Evolutionary conservation across 2,329 filamentous ascomycete genomes (phyloP).

Genomic region (Cladosporium sp.): DNA sequence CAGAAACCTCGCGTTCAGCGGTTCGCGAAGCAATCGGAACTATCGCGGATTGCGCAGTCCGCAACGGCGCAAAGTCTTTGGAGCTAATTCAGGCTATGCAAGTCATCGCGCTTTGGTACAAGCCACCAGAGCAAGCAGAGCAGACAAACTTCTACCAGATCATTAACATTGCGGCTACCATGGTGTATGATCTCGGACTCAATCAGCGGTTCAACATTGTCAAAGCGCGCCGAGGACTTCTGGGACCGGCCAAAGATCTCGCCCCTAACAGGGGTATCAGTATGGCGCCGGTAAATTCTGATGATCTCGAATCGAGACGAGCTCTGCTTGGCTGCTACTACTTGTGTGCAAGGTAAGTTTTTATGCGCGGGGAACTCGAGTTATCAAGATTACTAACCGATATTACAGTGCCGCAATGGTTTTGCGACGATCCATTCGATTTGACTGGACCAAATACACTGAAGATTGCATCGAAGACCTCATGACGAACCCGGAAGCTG

Average conservation of each 20-base stretch:
- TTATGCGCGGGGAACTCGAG: not conserved
- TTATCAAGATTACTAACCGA: conserved; percentile 16
- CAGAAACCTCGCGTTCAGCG: conserved; percentile 61
- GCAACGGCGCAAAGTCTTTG: conserved; percentile 76
- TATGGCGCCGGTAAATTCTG: conserved; percentile 43
- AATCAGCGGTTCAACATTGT: conserved; percentile 55
- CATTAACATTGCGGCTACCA: conserved; percentile 75
- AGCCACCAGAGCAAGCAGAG: conserved; percentile 77
- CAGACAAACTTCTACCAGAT: conserved; percentile 90
- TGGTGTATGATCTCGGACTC: conserved; percentile 82
- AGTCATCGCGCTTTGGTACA: conserved; percentile 79
- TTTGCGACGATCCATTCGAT: conserved; percentile 57
- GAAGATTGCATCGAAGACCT: conserved; percentile 62
- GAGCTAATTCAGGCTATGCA: conserved; percentile 80
- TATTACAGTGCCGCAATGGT: conserved; percentile 56
- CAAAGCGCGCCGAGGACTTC: conserved; percentile 36
- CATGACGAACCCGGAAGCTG: conserved; percentile 56
- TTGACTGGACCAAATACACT: conserved; percentile 64
- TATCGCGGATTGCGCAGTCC: conserved; percentile 72
- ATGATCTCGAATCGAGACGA: conserved; percentile 58
- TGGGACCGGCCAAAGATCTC: conserved; percentile 36
- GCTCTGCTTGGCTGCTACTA: conserved; percentile 65
- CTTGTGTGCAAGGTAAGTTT: conserved; percentile 53
- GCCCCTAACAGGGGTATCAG: conserved; percentile 28
- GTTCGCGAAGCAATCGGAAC: conserved; percentile 69